Base-by-base conservation (phyloP, 176 grass and related monocot genomes). In the Juncus effusus region DNA sequence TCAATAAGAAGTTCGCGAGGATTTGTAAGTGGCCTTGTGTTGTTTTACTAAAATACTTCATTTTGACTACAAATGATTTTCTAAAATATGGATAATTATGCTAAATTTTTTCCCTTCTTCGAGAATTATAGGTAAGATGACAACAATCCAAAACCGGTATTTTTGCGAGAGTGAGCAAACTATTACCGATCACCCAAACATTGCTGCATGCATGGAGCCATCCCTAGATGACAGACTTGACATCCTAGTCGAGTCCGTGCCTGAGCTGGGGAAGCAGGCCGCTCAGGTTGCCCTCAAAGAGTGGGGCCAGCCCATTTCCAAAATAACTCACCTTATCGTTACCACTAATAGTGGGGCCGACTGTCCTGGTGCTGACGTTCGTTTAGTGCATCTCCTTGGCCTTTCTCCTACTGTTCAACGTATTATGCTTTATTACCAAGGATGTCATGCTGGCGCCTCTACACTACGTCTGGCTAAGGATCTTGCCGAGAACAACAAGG, bases 351-450 rank as follows among this genome's bases (percentile, higher is more conserved):
- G 19, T 28, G 19, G 19, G 19, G 19, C 19, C 19, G 19, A 28
- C 19, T 28, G 65, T 16, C 80, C 80, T 1, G 56, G 60, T 7
- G 16, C 61, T 36, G 86, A 90, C 61, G 74, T 66, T 72, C 61
- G 16, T 11, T 65, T 85, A 0, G 66, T 70, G 16, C 13, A 70
- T 6, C 82, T 90, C 12, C 79, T 90, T 3, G 75, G 86, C 11
- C 80, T 56, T 9, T 83, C 9, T 60, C 80, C 53, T 75, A 84
- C 62, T 84, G 87, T 64, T 49, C 79, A 2, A 62, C 78, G 2
- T 0, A 5, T 66, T 78, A 92, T 84, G 19, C 19, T 28, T 28
- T 28, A 28, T 28, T 28, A 28, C 19, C 19, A 28, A 28, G 19
- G 19, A 28, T 28, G 19, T 28, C 19, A 28, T 28, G 19, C 19